Base-by-base conservation (phyloP, 2,329 filamentous ascomycete genomes). In the Diaporthe sp. region DNA sequence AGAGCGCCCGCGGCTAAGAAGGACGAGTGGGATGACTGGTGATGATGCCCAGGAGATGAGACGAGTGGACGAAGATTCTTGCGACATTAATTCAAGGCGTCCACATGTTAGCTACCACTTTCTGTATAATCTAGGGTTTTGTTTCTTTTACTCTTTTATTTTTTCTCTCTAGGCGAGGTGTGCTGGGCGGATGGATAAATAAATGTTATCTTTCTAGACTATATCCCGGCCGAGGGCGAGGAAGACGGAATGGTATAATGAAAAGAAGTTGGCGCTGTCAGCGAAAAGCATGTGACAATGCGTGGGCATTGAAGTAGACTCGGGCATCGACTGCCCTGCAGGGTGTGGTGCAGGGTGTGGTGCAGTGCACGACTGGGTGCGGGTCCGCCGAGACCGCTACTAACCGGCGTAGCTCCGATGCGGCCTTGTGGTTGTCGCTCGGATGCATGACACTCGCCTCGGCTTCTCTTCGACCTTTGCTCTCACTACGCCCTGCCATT, bases 21-120 rank as follows among this genome's bases (percentile, higher is more conserved):
- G 73, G 91, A 92, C 79, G 90, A 92, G 76, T 93, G 91, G 91
- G 91, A 92, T 83, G 90, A 91, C 78, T 92, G 90, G 90, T 91
- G 84, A 87, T 74, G 49, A 67, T 28, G 51, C 34, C 19, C 12
- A 42, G 39, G 9, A 13, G 13, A 37, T 34, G 31, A 51, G 39
- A 49, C 22, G 34, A 60, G 55, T 22, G 8, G 31, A 34, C 28
- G 17, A 34, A 37, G 17, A 44, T 44, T 49, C 17, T 39, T 61
- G 57, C 37, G 49, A 37, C 22, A 39, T 57, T 57, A 34, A 39
- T 28, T 8, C 22, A 34, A 70, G 65, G 49, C 34, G n/a, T 53
- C 49, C 31, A 13, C 31, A 55, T 31, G 4, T 42, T 55, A 70
- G 49, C 65, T 62, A 44, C 31, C 31, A 44, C 49, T 61, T 75